A percentile compares a stretch with the other conserved stretches of the same genome.
These are phyloP conservation scores for Penicillium sp. DNA, from an alignment of 2,329 filamentous ascomycete genomes.

Conservation along the genomic window DNA sequence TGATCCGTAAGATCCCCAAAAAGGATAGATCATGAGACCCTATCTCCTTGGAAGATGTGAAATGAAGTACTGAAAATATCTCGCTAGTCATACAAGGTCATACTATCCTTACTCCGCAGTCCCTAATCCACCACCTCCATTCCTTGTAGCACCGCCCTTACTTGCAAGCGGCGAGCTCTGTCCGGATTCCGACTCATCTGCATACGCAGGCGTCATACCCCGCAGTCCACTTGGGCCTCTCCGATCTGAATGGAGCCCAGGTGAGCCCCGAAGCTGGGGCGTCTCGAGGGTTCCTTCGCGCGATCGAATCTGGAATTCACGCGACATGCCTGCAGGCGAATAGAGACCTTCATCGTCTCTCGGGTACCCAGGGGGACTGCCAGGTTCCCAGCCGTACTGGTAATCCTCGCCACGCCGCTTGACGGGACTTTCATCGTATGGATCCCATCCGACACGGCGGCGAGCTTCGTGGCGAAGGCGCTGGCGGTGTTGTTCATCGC, in stretches of 20 bases:
- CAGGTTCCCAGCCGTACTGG: slow-evolving; percentile 43
- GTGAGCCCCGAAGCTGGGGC: slow-evolving; percentile 20
- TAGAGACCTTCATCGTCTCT: slow-evolving; percentile 26
- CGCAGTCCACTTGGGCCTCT: slow-evolving; percentile 21
- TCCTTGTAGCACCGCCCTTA: slow-evolving; percentile 25
- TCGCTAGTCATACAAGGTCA: slow-evolving; percentile 4
- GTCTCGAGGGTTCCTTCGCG: slow-evolving; percentile 34
- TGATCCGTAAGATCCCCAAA: background rate
- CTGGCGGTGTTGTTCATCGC: slow-evolving; percentile 58
- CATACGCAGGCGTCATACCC: slow-evolving; percentile 21
- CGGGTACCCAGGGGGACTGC: slow-evolving; percentile 24
- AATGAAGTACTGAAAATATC: too few species aligned
- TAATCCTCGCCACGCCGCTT: slow-evolving; percentile 65
- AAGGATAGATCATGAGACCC: background rate
- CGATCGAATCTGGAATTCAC: slow-evolving; percentile 29
- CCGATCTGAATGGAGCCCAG: slow-evolving; percentile 18
- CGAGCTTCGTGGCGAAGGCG: slow-evolving; percentile 58
- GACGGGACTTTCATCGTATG: slow-evolving; percentile 66
- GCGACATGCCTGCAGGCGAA: slow-evolving; percentile 25
- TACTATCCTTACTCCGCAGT: slow-evolving; percentile 12
- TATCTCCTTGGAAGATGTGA: background rate
- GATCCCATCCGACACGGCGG: slow-evolving; percentile 63
- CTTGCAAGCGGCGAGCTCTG: slow-evolving; percentile 36
- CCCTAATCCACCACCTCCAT: slow-evolving; percentile 32
- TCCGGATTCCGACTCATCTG: slow-evolving; percentile 10